Evolutionary conservation across 257 asterid genomes (phyloP), one percentile per base, ranked within the genome.

Genomic region (Scutellaria baicalensis): DNA sequence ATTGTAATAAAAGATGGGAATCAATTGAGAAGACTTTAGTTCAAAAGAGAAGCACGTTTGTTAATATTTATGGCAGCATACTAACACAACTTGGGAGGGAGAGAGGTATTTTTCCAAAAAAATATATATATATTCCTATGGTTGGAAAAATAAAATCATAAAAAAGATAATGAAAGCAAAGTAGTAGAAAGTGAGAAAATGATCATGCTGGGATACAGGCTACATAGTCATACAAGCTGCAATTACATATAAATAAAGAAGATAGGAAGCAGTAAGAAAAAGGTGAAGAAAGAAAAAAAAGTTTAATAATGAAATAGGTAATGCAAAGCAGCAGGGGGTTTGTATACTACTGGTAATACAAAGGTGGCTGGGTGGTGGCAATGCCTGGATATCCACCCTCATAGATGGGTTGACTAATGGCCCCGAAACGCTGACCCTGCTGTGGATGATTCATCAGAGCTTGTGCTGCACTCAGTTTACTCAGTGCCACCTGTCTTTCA

Each of bases 391-490:
- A 87, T 9, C 84, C 88, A 50, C 82, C 85, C 57, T 83, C 89
- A 27, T 86, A 85, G 62, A 89, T 72, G 1, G 79, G 81, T 71
- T 83, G 96, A 54, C 70, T 75, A 12, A 84, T 81, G 4, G 82
- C 83, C 3, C 83, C 87, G 20, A 88, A 77, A 51, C 88, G 86
- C 64, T 85, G 97, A n/a, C 81, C 83, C 65, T 88, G 97, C 65
- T 88, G 97, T 5, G 83, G 84, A 56, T 78, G 84, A 56, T 78
- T 86, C 88, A 91, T 78, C 65, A 86, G 79, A 51, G 83, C 86
- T 31, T 86, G 93, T 16, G 88, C 87, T 12, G 85, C 86, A 4
- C 79, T 82, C 84, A 85, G 78, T 75, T 84, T 86, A 58, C 79
- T 79, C 80, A 85, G 59, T 39, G 88, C 90, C 65, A 86, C 74